Percentiles rank a stretch among this genome's conserved stretches.
These are phyloP conservation scores for Pythium sp. DNA, from an alignment of 352 stramenopile genomes.

Conservation along the genomic window DNA sequence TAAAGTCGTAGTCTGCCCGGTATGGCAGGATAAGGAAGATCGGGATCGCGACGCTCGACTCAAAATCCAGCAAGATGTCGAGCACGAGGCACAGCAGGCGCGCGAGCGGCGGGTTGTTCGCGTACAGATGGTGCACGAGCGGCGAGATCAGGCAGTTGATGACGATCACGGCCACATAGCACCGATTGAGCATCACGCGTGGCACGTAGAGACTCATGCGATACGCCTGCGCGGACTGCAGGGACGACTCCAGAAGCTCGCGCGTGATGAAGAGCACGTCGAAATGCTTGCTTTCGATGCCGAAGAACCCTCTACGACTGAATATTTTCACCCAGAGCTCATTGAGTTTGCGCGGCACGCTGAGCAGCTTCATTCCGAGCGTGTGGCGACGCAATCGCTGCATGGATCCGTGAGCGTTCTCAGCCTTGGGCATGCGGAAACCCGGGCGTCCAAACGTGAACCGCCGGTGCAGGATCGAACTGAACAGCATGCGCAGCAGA, in stretches of 20 bases:
- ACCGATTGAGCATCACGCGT: slow-evolving; percentile 16
- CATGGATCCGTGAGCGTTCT: not conserved
- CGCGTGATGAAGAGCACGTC: slow-evolving; percentile 20
- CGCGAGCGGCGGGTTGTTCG: slow-evolving; percentile 1
- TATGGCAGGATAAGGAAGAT: slow-evolving; percentile 15
- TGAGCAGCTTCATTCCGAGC: not conserved
- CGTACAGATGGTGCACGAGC: not conserved
- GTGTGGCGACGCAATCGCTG: not conserved
- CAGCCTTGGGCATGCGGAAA: slow-evolving; percentile 4
- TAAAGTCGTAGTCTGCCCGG: slow-evolving; percentile 6
- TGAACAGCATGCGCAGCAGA: slow-evolving; percentile 17
- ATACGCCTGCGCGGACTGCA: slow-evolving; percentile 32
- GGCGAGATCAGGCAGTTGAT: slow-evolving; percentile 22
- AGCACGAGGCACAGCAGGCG: slow-evolving; percentile 17
- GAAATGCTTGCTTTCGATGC: slow-evolving; percentile 24
- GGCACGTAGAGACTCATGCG: slow-evolving; percentile 19
- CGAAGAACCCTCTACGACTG: slow-evolving; percentile 17
- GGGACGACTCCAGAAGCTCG: slow-evolving; percentile 23
- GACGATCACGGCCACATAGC: slow-evolving; percentile 19
- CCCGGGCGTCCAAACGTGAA: slow-evolving; percentile 12
- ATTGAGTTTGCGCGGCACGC: not conserved
- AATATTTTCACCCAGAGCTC: slow-evolving; percentile 6
- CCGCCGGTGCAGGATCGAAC: slow-evolving; percentile 1
- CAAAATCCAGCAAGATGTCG: slow-evolving; percentile 24
- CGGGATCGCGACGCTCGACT: slow-evolving; percentile 18